Percentiles rank a stretch among this genome's conserved stretches.
Conservation (phyloP, 1,284 basidiomycete genomes). For the Inonotus hispidus region DNA sequence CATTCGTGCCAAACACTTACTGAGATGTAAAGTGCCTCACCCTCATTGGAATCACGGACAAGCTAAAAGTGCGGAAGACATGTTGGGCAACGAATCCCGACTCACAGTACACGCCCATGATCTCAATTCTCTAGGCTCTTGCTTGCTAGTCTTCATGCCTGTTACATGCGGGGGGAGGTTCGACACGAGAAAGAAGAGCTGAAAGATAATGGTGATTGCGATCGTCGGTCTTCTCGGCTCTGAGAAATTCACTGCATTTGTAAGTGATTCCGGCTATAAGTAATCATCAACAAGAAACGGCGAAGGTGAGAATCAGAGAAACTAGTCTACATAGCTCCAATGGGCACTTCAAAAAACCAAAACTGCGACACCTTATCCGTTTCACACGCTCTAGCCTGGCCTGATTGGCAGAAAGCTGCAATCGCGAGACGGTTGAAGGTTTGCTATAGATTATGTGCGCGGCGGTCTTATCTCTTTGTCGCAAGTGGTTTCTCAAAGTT, state of each 20-base stretch:
- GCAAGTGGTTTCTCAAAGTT: too few species aligned
- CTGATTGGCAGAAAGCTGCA: too few species aligned
- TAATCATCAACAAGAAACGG: too few species aligned
- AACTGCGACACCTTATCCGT: too few species aligned
- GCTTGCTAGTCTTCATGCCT: not conserved
- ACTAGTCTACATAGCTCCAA: too few species aligned
- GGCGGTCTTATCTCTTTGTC: too few species aligned
- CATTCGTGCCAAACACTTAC: not conserved
- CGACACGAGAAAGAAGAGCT: not conserved
- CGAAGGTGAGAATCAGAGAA: too few species aligned
- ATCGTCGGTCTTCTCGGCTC: not conserved
- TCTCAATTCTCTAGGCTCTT: not conserved
- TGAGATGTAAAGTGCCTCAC: not conserved
- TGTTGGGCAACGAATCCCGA: not conserved
- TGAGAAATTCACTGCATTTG: not conserved
- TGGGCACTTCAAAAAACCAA: too few species aligned
- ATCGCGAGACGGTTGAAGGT: too few species aligned
- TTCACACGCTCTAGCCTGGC: too few species aligned
- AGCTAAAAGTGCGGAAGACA: not conserved
- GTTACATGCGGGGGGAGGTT: not conserved
- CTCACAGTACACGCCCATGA: not conserved
- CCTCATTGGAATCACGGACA: not conserved
- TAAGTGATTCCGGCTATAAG: too few species aligned
- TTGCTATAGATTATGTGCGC: too few species aligned
- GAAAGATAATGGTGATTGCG: not conserved